Evolutionary conservation across 257 asterid genomes (phyloP).

Genomic region (Jaltomata sinuosa): DNA sequence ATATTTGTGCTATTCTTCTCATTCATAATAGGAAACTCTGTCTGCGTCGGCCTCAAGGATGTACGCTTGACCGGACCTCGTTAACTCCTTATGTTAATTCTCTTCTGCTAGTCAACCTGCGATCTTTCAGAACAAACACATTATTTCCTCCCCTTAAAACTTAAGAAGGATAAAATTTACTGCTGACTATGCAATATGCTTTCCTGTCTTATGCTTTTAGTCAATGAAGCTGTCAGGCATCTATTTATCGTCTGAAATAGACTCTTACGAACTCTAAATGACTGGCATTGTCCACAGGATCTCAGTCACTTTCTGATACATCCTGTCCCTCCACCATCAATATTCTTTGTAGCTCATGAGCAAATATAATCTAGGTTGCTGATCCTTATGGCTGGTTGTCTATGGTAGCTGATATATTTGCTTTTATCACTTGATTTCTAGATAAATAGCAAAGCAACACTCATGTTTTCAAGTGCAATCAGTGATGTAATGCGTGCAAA

Average conservation of each 20-base stretch:
- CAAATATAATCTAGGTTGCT: background rate
- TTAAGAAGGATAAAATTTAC: background rate
- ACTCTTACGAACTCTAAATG: background rate
- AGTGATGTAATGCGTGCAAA: conserved; percentile 72
- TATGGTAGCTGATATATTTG: background rate
- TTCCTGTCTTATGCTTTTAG: background rate
- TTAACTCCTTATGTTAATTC: too few species aligned
- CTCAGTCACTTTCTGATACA: background rate
- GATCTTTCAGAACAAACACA: background rate
- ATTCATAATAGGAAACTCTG: background rate
- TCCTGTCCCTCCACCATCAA: background rate
- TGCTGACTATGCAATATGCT: background rate
- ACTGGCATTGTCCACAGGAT: background rate
- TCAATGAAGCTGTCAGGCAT: background rate
- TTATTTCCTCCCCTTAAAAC: background rate
- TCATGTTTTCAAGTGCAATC: conserved; percentile 75
- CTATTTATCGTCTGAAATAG: background rate
- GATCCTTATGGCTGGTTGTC: background rate
- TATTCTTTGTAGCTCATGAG: background rate
- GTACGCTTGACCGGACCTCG: background rate
- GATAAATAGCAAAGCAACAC: conserved; percentile 87
- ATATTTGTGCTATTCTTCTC: background rate
- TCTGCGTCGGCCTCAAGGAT: background rate
- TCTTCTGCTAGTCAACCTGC: background rate
- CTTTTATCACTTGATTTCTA: conserved; percentile 16